A percentile compares a stretch with the other conserved stretches of the same genome.
Conservation (phyloP, 1,284 basidiomycete species). For the Pseudozyma pruni region DNA sequence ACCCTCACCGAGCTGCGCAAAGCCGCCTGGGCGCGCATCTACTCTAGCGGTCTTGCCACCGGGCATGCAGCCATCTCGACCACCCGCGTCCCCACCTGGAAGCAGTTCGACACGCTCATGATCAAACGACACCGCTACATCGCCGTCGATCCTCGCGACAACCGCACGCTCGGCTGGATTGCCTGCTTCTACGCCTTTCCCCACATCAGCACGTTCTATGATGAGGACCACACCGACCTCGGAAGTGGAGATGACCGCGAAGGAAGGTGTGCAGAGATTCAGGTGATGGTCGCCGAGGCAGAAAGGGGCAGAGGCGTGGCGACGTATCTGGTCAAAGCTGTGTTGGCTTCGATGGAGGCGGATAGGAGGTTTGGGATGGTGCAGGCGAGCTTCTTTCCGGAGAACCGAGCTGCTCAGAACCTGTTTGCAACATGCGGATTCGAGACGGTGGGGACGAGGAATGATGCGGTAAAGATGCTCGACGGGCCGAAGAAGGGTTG, state of each 20-base stretch:
- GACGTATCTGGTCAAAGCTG: slow-evolving; percentile 14
- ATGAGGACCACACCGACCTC: background rate
- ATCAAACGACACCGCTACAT: slow-evolving; percentile 40
- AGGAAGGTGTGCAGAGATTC: slow-evolving; percentile 22
- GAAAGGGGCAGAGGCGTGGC: slow-evolving; percentile 29
- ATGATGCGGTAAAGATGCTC: slow-evolving; percentile 25
- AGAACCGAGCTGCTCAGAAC: slow-evolving; percentile 15
- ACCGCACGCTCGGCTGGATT: slow-evolving; percentile 40
- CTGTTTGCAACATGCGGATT: slow-evolving; percentile 26
- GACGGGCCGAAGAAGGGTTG: slow-evolving; percentile 26
- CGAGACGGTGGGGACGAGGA: background rate
- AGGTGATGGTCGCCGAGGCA: slow-evolving; percentile 35
- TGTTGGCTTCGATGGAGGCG: slow-evolving; percentile 15
- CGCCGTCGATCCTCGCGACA: slow-evolving; percentile 33
- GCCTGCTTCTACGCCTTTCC: slow-evolving; percentile 28
- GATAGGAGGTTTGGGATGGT: slow-evolving; percentile 24
- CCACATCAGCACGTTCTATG: slow-evolving; percentile 5
- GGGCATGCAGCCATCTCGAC: slow-evolving; percentile 40
- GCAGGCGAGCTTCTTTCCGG: slow-evolving; percentile 35
- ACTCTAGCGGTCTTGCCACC: slow-evolving; percentile 20
- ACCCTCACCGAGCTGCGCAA: slow-evolving; percentile 45
- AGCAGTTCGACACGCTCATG: slow-evolving; percentile 41
- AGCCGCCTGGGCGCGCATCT: slow-evolving; percentile 45
- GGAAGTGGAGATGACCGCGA: slow-evolving; percentile 5
- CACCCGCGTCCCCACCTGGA: slow-evolving; percentile 27